Conservation (phyloP, 495 filamentous ascomycete genomes). For the Penicillium argentinense region DNA sequence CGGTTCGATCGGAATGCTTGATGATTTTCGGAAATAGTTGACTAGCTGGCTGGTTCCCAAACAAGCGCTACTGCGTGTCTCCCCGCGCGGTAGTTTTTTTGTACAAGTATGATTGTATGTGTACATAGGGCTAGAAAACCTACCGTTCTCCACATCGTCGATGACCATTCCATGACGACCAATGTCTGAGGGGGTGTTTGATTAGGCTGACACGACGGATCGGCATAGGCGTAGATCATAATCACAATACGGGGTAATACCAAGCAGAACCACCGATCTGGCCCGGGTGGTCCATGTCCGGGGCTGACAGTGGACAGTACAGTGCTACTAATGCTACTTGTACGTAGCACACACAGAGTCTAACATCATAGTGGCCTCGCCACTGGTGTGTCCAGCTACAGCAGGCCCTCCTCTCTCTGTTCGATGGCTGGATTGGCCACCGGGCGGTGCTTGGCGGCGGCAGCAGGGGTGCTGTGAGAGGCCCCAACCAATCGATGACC, state of each 20-base stretch:
- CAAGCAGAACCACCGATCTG: neutral
- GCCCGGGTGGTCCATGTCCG: neutral
- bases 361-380: too few species aligned
- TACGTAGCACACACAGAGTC: too few species aligned
- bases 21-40: constrained; percentile 5
- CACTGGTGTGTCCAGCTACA: neutral
- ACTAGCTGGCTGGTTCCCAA: neutral
- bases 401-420: neutral
- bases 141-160: constrained; percentile 1
- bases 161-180: too few species aligned
- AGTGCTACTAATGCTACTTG: too few species aligned
- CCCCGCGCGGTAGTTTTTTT: neutral
- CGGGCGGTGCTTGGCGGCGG: constrained; percentile 22
- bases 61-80: neutral
- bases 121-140: constrained; percentile 1
- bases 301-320: neutral
- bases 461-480: constrained; percentile 24
- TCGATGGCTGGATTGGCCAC: too few species aligned
- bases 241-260: constrained; percentile 12
- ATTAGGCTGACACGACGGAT: constrained; percentile 6
- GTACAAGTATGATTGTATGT: neutral
- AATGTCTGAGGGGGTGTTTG: too few species aligned
- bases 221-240: constrained; percentile 12
- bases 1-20: too few species aligned
- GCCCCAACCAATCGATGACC: constrained; percentile 19